Evolutionary conservation across 805 yeast species (phyloP), one percentile per base, ranked within the genome.

Genomic region (Priceomyces haplophilus): DNA sequence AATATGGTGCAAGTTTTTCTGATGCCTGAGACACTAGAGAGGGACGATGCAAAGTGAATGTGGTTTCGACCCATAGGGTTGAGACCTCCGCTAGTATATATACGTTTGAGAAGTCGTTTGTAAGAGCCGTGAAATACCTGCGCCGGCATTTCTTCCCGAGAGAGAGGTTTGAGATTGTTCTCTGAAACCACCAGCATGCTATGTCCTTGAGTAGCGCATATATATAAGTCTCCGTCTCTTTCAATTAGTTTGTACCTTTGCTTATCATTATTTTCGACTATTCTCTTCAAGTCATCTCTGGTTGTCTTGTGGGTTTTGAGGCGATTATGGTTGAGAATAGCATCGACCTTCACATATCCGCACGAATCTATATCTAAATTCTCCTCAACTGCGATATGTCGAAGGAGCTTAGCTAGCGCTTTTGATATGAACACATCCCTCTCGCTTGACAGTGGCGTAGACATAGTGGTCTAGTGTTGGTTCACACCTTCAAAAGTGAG

Each of bases 181-280:
- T 75, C 72, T 16, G 67, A 73, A 1, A 81, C 67, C 0, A 53
- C 44, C 25, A 60, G 56, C 4, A 91, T 64, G 0, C 95, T 81
- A 61, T 93, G 99, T 3, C 99, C 99, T 62, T 93, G 99, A 40
- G 83, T 83, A 3, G 99, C 98, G 57, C 97, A 79, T n/a, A 91
- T 68, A 15, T 31, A 48, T 33, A 30, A 17, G 8, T 58, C 62
- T 3, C 52, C 64, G 4, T 58, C 62, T 7, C 52, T 52, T 4
- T 41, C 43, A 8, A 61, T 65, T 10, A 89, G 46, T 27, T 74
- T 72, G 62, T 82, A 91, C 42, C 99, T 61, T 51, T 82, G 73
- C 63, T 91, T 91, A 41, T 75, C 80, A 53, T 90, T 86, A 6
- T 59, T 67, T 0, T 60, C 70, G 0, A 89, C 96, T 1, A 88